Conservation (phyloP, 495 filamentous ascomycete genomes). For the Xylaria flabelliformis region DNA sequence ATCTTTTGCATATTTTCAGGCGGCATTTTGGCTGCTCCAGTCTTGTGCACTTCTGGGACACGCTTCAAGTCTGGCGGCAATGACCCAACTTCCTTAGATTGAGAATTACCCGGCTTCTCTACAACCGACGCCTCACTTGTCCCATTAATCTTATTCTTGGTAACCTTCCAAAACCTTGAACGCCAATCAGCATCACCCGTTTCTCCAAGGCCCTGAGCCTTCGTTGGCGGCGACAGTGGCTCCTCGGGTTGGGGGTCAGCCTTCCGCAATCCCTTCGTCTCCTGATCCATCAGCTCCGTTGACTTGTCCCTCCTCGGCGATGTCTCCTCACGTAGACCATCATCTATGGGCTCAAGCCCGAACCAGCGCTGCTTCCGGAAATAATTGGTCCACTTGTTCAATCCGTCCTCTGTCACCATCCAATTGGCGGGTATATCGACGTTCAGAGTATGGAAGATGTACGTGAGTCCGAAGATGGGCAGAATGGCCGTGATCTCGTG, state of each 20-base stretch:
- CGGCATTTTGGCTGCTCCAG: background rate
- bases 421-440: constrained; percentile 63
- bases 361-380: constrained; percentile 57
- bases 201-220: constrained; percentile 27
- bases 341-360: constrained; percentile 44
- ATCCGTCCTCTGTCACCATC: constrained; percentile 52
- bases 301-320: constrained; percentile 13
- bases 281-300: constrained; percentile 25
- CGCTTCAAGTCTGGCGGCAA: background rate
- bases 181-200: background rate
- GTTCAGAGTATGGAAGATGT: constrained; percentile 74
- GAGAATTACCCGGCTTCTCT: too few relatives aligned
- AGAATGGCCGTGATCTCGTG: constrained; percentile 90
- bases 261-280: constrained; percentile 17
- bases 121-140: constrained; percentile 1
- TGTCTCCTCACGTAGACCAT: constrained; percentile 3
- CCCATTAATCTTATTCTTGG: constrained; percentile 27
- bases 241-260: background rate
- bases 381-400: constrained; percentile 51
- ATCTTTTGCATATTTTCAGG: constrained; percentile 57
- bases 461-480: constrained; percentile 77
- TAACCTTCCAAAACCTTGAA: constrained; percentile 19
- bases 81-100: background rate
- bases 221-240: constrained; percentile 29
- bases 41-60: background rate